A percentile compares a stretch with the other conserved stretches of the same genome.
Conservation (phyloP, 2,329 filamentous ascomycete genomes). For the Talaromyces sp. region DNA sequence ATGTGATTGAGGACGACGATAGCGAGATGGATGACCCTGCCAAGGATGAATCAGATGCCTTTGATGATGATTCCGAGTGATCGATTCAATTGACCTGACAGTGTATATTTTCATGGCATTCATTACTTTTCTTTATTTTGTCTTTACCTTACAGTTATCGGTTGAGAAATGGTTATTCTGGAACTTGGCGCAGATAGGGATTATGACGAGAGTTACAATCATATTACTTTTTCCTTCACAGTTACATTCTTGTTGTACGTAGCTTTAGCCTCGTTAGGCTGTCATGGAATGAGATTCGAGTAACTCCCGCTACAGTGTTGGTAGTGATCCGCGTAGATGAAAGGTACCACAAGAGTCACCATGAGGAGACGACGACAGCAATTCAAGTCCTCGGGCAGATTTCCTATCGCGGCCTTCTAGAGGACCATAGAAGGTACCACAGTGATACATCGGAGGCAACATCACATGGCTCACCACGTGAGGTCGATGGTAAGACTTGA, state of each 20-base stretch:
- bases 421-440: neutral
- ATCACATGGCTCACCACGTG: neutral
- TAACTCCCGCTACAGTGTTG: neutral
- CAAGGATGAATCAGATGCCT: conserved; percentile 40
- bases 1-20: conserved; percentile 41
- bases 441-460: neutral
- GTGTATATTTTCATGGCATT: neutral
- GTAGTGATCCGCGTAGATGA: neutral
- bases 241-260: neutral
- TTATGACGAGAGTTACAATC: neutral
- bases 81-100: neutral
- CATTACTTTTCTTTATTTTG: conserved; percentile 1
- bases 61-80: conserved; percentile 26
- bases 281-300: neutral
- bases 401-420: conserved; percentile 1
- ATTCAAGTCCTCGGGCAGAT: neutral
- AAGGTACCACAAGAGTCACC: neutral
- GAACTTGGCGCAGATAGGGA: conserved; percentile 8
- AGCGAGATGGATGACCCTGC: conserved; percentile 32
- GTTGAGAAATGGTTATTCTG: neutral
- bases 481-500: neutral
- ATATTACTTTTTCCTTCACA: neutral
- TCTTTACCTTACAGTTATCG: neutral
- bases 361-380: neutral
- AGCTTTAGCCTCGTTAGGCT: neutral